A percentile compares a stretch with the other conserved stretches of the same genome.
Conservation (phyloP, 164 flowering plant species). For the Vitis riparia region DNA sequence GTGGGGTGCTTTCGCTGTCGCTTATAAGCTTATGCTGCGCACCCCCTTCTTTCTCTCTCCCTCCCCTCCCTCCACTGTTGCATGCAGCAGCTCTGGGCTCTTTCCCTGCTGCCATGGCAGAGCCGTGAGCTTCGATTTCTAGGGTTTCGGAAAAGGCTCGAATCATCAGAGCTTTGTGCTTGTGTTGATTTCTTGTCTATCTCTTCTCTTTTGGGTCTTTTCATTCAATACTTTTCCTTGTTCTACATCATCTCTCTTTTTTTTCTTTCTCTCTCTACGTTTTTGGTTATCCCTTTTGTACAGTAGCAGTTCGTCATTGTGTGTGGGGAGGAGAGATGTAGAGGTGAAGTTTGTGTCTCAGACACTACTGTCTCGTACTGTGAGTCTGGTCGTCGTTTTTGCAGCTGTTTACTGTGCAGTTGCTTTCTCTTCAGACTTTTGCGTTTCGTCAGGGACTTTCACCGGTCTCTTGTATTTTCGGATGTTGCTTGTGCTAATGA, state of each 20-base stretch:
- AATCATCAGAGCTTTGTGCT: background rate
- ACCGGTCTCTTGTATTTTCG: background rate
- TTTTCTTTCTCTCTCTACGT: no score
- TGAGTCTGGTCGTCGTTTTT: background rate
- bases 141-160: slow-evolving; percentile 3
- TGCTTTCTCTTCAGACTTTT: background rate
- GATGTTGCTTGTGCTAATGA: slow-evolving; percentile 1
- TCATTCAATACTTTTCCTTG: background rate
- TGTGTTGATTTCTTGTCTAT: background rate
- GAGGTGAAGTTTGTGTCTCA: no score
- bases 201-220: no score
- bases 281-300: no score
- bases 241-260: no score
- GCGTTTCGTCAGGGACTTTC: background rate
- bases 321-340: no score
- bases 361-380: background rate
- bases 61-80: background rate
- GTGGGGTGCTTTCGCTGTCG: background rate
- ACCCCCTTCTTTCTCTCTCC: background rate
- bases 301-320: background rate
- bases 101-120: background rate
- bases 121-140: slow-evolving; percentile 3
- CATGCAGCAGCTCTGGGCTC: background rate
- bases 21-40: background rate
- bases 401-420: background rate